Evolutionary conservation across 2,329 filamentous ascomycete genomes (phyloP).

Genomic region (Cucurbitaria berberidis): DNA sequence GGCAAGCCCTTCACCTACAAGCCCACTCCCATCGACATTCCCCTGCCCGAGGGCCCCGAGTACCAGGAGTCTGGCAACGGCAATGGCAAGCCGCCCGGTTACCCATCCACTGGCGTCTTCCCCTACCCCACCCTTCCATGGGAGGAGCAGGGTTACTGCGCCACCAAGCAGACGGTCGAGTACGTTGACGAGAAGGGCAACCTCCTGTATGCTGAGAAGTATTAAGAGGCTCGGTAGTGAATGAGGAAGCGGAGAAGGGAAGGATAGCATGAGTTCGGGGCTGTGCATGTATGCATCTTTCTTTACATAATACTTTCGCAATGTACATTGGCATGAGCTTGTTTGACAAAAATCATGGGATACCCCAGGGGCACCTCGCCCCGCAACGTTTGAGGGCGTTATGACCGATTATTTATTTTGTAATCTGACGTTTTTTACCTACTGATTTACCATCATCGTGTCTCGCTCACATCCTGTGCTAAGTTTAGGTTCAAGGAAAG

Average conservation of each 20-base stretch:
- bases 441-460: too few species aligned
- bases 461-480: too few species aligned
- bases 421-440: not conserved
- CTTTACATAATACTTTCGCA: constrained; percentile 7
- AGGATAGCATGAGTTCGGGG: not conserved
- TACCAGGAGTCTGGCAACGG: constrained; percentile 16
- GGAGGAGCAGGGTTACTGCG: constrained; percentile 41
- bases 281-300: not conserved
- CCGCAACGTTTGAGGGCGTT: not conserved
- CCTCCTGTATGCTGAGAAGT: constrained; percentile 37
- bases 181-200: constrained; percentile 44
- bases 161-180: constrained; percentile 38
- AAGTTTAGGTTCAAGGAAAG: too few species aligned
- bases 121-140: constrained; percentile 27
- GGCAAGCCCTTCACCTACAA: constrained; percentile 39
- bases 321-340: constrained; percentile 8
- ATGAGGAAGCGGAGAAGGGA: not conserved
- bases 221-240: not conserved
- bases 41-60: constrained; percentile 18
- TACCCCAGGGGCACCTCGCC: not conserved
- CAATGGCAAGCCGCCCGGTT: too few species aligned
- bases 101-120: constrained; percentile 17
- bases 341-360: not conserved
- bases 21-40: constrained; percentile 26
- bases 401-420: not conserved